These are phyloP conservation scores for Penicillium daleae DNA, from an alignment of 495 filamentous ascomycete genomes.

Conservation along the genomic window DNA sequence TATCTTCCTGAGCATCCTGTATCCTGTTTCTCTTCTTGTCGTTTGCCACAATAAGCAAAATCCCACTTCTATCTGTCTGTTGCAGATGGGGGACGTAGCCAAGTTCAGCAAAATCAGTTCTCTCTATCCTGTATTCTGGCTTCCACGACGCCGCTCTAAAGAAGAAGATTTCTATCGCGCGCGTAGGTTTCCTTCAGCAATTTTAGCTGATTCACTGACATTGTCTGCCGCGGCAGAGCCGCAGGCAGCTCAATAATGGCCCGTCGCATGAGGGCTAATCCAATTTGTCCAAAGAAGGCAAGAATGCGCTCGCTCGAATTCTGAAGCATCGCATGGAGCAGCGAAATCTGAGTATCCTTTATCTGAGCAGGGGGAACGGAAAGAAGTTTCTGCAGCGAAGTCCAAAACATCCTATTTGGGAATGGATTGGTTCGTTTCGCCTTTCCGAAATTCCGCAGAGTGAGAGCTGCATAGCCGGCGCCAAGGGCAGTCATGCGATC, in stretches of 20 bases:
- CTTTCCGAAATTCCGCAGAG: conserved; percentile 77
- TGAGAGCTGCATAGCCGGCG: conserved; percentile 79
- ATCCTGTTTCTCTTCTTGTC: no score
- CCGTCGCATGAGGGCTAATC: conserved; percentile 61
- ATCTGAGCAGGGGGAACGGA: conserved; percentile 68
- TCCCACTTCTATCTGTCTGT: no score
- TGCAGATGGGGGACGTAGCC: no score
- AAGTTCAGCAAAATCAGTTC: no score
- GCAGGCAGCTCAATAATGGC: conserved; percentile 71
- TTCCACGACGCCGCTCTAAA: conserved; percentile 36
- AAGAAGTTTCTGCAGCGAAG: conserved; percentile 68
- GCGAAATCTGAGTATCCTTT: conserved; percentile 75
- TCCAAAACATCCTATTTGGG: conserved; percentile 82
- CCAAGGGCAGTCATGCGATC: conserved; percentile 85
- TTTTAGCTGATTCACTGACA: conserved; percentile 60
- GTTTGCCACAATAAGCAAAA: no score
- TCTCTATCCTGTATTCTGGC: no score
- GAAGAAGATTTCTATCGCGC: conserved; percentile 59
- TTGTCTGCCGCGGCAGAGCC: conserved; percentile 49
- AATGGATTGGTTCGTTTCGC: conserved; percentile 72
- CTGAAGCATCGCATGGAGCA: conserved; percentile 77
- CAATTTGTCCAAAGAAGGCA: conserved; percentile 74
- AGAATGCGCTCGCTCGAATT: conserved; percentile 72
- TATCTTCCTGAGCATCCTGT: no score
- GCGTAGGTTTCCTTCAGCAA: conserved; percentile 62